Evolutionary conservation across 495 filamentous ascomycete species (phyloP).

Genomic region (Tirmania nivea): DNA sequence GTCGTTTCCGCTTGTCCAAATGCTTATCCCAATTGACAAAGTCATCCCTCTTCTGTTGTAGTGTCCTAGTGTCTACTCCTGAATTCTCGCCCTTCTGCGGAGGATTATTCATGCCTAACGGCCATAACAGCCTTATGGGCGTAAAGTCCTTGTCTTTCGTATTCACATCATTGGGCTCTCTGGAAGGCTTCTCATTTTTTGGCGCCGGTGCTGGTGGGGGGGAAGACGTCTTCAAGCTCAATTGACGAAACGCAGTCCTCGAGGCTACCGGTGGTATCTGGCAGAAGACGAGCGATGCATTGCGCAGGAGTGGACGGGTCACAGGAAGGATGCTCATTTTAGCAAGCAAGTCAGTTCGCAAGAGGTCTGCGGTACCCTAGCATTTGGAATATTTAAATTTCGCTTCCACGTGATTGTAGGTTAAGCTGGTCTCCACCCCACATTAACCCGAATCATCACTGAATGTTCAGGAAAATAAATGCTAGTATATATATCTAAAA

Average conservation of each 20-base stretch:
- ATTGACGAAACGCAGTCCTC: neutral
- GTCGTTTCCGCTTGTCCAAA: constrained; percentile 41
- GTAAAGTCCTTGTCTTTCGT: neutral
- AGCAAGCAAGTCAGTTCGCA: neutral
- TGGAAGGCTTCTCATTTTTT: too few relatives aligned
- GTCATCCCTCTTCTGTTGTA: constrained; percentile 50
- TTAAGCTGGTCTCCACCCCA: too few relatives aligned
- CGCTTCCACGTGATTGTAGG: too few relatives aligned
- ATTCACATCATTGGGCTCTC: too few relatives aligned
- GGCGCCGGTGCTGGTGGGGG: neutral
- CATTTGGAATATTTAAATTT: too few relatives aligned
- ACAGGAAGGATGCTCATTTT: neutral
- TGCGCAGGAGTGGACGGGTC: neutral
- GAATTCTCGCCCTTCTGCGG: constrained; percentile 60
- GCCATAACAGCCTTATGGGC: constrained; percentile 34
- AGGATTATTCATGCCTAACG: constrained; percentile 56
- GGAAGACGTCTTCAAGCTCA: neutral
- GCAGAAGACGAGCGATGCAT: neutral
- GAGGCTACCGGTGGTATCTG: neutral
- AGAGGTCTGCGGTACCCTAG: too few relatives aligned
- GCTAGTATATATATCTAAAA: too few relatives aligned
- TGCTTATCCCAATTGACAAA: constrained; percentile 73
- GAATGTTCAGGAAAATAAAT: too few relatives aligned
- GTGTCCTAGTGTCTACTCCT: constrained; percentile 45
- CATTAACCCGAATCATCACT: too few relatives aligned